phyloP scores from a whole-genome alignment of 371 early-diverging fungal species.

The Apophysomyces ossiformis region DNA sequence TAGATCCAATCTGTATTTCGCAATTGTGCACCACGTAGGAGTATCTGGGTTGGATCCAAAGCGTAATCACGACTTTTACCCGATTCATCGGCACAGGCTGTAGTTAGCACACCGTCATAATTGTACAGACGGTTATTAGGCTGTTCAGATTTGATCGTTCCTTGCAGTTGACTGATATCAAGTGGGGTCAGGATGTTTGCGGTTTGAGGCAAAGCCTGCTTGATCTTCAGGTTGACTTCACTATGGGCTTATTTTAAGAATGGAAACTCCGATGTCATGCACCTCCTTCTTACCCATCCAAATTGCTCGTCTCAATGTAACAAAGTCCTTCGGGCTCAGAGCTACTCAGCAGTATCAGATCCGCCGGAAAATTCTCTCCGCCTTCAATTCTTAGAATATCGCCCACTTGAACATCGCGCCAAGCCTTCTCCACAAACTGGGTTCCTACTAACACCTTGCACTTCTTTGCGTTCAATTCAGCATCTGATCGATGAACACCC shows the following conservation, averaged over 20 bases:
- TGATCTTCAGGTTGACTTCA: conserved; percentile 94
- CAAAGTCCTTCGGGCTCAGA: conserved; percentile 87
- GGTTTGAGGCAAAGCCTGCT: conserved; percentile 83
- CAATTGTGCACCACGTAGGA: conserved; percentile 84
- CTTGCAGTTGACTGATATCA: conserved; percentile 62
- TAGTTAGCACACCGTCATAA: conserved; percentile 77
- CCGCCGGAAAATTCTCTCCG: conserved; percentile 92
- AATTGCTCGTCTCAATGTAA: conserved; percentile 95
- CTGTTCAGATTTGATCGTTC: conserved; percentile 74
- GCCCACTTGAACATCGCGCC: conserved; percentile 88
- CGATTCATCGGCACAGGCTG: conserved; percentile 52
- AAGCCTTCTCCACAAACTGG: conserved; percentile 69
- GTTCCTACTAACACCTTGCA: conserved; percentile 68
- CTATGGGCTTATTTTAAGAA: conserved; percentile 29
- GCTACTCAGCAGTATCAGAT: conserved; percentile 85
- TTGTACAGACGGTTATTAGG: conserved; percentile 91
- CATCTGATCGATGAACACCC: conserved; percentile 84
- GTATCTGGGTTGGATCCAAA: conserved; percentile 81
- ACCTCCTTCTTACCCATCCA: conserved; percentile 80
- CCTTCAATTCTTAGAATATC: conserved; percentile 90
- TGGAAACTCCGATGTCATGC: not conserved
- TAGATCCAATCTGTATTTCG: conserved; percentile 89
- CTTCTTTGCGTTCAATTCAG: conserved; percentile 74
- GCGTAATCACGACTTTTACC: conserved; percentile 65
- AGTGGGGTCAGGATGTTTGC: conserved; percentile 63